Base-by-base conservation (phyloP, 2,329 filamentous ascomycete species). In the Colletotrichum spinosum region DNA sequence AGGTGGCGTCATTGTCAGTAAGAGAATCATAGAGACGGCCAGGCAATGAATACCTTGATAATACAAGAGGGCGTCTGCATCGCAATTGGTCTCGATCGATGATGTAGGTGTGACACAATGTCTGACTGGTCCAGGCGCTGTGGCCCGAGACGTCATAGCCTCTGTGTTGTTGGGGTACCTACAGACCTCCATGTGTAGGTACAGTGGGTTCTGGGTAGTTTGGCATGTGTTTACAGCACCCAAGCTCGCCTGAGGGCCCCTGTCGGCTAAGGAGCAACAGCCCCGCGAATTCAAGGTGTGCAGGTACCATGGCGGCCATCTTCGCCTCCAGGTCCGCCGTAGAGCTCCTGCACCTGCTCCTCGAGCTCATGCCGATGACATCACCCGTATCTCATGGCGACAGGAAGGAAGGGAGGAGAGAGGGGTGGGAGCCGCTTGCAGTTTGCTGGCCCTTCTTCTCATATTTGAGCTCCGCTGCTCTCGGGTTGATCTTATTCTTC, bases 81-180 rank as follows among this genome's bases (percentile, higher is more conserved):
- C 25, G 17, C 44, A 15, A 11, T 12, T 37, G 49, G 49, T 13
- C 15, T 13, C 12, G 48, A 63, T 66, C 63, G 63, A 66, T 66
- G 63, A 66, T 66, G 63, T 63, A 62, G 63, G 53, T 63, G 63
- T 66, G 63, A 66, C 63, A 63, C 63, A 57, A 66, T 63, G 63
- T 66, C 59, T 66, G 6, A 51, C 17, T 54, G 60, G 60, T 11
- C 38, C 15, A 38, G 38, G 33, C 56, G 49, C 56, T 38, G 56
- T 53, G 48, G 41, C 49, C 62, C 62, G 15, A 48, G 25, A 65
- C 62, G 62, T 65, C 62, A 65, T 65, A 55, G 45, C 59, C 38
- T 15, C 34, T 35, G 15, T 39, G 17, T 46, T 41, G 25, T 5
- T 25, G 25, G 25, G 25, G 1, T 4, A 25, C 25, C 25, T 25